A percentile compares a stretch with the other conserved stretches of the same genome.
Conservation (phyloP, 2,329 filamentous ascomycete species). For the Rhexocercosporidium sp. region DNA sequence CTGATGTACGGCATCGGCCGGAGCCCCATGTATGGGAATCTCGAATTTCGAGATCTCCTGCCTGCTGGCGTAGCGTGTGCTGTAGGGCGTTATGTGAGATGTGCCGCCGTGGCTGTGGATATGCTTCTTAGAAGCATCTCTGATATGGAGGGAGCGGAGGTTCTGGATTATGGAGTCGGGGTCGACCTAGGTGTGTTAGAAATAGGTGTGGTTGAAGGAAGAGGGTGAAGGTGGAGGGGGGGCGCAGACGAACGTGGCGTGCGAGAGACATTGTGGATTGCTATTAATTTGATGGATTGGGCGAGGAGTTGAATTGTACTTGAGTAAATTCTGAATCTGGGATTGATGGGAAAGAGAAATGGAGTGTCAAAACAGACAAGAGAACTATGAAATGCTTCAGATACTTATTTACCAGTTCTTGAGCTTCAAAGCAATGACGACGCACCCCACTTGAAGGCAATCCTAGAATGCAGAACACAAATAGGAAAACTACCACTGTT, state of each 20-base stretch:
- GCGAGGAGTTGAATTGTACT: background rate
- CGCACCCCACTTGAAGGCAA: constrained; percentile 2
- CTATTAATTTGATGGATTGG: background rate
- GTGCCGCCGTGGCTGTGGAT: constrained; percentile 48
- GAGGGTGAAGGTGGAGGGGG: background rate
- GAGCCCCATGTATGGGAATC: constrained; percentile 61
- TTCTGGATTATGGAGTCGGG: constrained; percentile 60
- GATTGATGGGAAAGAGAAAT: background rate
- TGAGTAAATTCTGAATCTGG: background rate
- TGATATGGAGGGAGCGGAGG: constrained; percentile 52
- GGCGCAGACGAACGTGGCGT: constrained; percentile 47
- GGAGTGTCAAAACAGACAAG: background rate
- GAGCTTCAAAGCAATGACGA: constrained; percentile 16
- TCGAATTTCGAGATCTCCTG: constrained; percentile 64
- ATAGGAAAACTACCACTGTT: background rate
- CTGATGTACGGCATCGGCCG: constrained; percentile 68
- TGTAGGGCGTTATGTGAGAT: constrained; percentile 62
- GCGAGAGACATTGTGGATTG: constrained; percentile 52
- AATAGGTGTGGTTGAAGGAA: background rate
- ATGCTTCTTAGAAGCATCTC: constrained; percentile 42
- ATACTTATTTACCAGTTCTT: background rate
- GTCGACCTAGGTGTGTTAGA: constrained; percentile 51
- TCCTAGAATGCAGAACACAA: background rate
- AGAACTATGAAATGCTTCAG: background rate
- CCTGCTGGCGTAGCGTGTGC: constrained; percentile 59